phyloP scores from a whole-genome alignment of 768 basidiomycete species.

The Lentinula sp. region DNA sequence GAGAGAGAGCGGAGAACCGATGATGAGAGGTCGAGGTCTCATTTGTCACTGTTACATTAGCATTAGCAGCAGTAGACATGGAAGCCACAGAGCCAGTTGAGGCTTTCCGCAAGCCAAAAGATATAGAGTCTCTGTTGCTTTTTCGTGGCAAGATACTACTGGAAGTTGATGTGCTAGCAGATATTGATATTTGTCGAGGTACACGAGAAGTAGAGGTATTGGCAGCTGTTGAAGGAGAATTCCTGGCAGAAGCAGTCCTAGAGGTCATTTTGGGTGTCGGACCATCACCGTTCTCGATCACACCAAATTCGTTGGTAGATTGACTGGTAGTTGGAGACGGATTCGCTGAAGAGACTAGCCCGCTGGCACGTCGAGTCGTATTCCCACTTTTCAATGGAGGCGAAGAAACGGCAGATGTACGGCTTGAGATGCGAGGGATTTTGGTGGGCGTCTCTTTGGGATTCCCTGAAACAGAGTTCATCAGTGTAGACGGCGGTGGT shows the following conservation, averaged over 20 bases:
- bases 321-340: constrained; percentile 50
- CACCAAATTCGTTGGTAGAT: constrained; percentile 71
- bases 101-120: constrained; percentile 75
- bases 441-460: constrained; percentile 87
- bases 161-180: constrained; percentile 37
- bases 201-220: constrained; percentile 46
- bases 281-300: constrained; percentile 58
- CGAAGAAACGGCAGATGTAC: constrained; percentile 68
- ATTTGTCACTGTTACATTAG: constrained; percentile 28
- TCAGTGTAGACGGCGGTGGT: constrained; percentile 43
- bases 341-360: constrained; percentile 50
- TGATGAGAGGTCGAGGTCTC: constrained; percentile 36
- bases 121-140: constrained; percentile 71
- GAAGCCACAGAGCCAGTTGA: constrained; percentile 80
- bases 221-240: constrained; percentile 46
- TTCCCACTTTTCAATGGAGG: constrained; percentile 57
- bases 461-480: constrained; percentile 45
- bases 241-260: constrained; percentile 48
- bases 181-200: constrained; percentile 58
- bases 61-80: constrained; percentile 44
- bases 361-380: constrained; percentile 47
- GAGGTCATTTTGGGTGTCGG: constrained; percentile 38
- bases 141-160: constrained; percentile 52
- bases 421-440: constrained; percentile 88
- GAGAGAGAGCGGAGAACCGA: constrained; percentile 79